phyloP scores from a whole-genome alignment of 331 rosid species.

The Cydonia oblonga region DNA sequence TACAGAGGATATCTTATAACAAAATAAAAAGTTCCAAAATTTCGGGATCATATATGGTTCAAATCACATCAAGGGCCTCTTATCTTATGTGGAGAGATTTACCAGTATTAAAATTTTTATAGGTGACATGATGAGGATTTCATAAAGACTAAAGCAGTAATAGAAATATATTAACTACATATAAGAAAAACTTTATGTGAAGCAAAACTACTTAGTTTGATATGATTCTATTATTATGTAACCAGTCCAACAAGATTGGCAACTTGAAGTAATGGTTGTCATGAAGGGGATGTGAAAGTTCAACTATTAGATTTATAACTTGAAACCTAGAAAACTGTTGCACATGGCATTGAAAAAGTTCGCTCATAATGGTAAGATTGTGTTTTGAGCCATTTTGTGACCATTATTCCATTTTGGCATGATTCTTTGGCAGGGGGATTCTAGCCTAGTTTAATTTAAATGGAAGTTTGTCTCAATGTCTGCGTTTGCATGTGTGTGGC shows the following conservation, averaged over 20 bases:
- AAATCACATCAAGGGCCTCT: too few relatives aligned
- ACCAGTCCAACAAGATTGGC: neutral
- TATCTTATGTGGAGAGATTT: too few relatives aligned
- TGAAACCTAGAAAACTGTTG: neutral
- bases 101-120: too few relatives aligned
- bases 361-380: neutral
- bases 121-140: neutral
- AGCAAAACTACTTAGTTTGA: neutral
- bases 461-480: neutral
- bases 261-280: neutral
- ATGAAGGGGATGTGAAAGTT: neutral
- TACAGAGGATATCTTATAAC: too few relatives aligned
- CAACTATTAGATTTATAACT: neutral
- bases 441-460: neutral
- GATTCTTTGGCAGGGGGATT: neutral
- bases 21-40: too few relatives aligned
- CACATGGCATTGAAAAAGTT: neutral
- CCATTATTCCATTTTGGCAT: neutral
- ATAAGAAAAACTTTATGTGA: neutral
- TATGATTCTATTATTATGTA: neutral
- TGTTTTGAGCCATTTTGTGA: neutral
- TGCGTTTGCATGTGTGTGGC: neutral
- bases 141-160: neutral
- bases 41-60: too few relatives aligned
- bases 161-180: neutral